These are phyloP conservation scores for Acidomyces sp. DNA, from an alignment of 495 filamentous ascomycete species.

Conservation along the genomic window DNA sequence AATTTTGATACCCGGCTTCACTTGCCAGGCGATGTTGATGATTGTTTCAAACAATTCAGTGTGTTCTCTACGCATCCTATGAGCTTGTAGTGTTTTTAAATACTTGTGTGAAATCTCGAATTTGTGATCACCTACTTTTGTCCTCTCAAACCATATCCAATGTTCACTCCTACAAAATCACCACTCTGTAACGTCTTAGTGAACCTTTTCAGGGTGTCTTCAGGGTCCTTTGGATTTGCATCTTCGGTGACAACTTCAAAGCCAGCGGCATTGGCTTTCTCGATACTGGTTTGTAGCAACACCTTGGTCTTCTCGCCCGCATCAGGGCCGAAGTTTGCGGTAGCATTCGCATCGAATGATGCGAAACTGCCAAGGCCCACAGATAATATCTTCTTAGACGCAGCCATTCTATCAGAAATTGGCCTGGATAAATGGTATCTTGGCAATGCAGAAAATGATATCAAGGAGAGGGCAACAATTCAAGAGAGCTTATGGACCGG, in stretches of 20 bases:
- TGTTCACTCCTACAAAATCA: conserved; percentile 7
- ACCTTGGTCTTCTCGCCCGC: conserved; percentile 2
- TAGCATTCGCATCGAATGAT: conserved; percentile 1
- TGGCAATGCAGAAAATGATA: no score
- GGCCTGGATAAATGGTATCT: no score
- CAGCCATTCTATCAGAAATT: no score
- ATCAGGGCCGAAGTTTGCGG: conserved; percentile 7
- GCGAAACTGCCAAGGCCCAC: conserved; percentile 10
- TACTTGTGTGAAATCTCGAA: no score
- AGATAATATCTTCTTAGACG: conserved; percentile 6
- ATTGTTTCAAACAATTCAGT: conserved; percentile 11
- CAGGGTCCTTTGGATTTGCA: conserved; percentile 7
- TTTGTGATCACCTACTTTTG: no score
- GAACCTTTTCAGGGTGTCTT: conserved; percentile 9
- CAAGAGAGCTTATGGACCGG: no score
- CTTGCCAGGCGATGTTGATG: conserved; percentile 1
- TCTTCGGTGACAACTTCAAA: conserved; percentile 10
- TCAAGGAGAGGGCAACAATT: no score
- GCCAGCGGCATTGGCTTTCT: conserved; percentile 7
- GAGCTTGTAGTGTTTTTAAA: no score
- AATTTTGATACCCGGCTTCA: conserved; percentile 6
- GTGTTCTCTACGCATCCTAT: no score
- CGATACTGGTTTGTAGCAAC: conserved; percentile 5
- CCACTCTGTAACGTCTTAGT: not conserved
- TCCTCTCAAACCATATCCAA: conserved; percentile 8